Base-by-base conservation (phyloP, 2,329 filamentous ascomycete genomes). In the Aspergillus tubingensis region DNA sequence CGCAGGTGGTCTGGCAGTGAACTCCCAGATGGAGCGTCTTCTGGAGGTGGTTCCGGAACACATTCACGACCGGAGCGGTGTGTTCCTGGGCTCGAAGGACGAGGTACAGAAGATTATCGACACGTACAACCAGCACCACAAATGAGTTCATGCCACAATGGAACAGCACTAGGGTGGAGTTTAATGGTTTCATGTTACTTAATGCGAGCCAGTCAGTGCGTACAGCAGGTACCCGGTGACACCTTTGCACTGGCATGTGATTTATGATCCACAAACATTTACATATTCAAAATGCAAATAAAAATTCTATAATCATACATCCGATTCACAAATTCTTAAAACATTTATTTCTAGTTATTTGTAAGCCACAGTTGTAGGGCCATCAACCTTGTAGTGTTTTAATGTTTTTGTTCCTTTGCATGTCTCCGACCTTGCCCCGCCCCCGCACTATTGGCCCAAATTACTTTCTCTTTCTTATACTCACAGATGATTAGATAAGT, bases 71-170 rank as follows among this genome's bases (percentile, higher is more conserved):
- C 87, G 88, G 74, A 93, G 92, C 19, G 95, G 95, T 67, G 97
- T 99, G 72, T 99, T 96, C 81, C 85, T 99, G 82, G 95, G 95
- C 66, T 96, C 92, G 70, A 92, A 90, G 69, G 91, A 96, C 64
- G 95, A 99, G 82, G 86, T 99, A 52, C 92, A 97, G 82, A 97
- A 96, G 84, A 91, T 98, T 68, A 96, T 96, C 78, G 81, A 86
- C 62, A 88, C 89, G 72, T 89, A 95, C 81, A 89, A 89, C 78
- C 73, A 77, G 67, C 68, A 74, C 68, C 69, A 72, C 59, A 73
- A 74, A 71, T 73, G 64, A 68, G 59, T 56, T 32, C n/a, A 17
- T 25, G 27, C 11, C 30, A 39, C 19, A 30, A 13, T 5, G 23
- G 7, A 32, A 17, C 47, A 11, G 47, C 25, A 30, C 47, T 17